phyloP scores from a whole-genome alignment of 257 asterid genomes.

The Salvia rosmarinus region DNA sequence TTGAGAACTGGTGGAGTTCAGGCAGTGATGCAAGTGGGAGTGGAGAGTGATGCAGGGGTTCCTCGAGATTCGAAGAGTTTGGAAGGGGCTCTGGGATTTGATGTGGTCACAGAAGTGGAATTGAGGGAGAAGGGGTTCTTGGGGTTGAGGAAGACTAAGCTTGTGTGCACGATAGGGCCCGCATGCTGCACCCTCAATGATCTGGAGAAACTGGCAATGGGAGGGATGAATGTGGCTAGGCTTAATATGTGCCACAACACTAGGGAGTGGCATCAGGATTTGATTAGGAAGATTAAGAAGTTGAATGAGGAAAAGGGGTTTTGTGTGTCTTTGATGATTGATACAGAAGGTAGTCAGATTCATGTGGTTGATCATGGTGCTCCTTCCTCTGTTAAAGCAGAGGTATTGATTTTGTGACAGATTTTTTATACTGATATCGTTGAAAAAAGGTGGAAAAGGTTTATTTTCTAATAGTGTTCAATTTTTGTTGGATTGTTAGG shows the following conservation, averaged over 20 bases:
- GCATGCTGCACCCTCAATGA: constrained; percentile 69
- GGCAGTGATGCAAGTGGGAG: constrained; percentile 61
- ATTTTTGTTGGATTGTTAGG: constrained; percentile 48
- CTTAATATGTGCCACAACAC: constrained; percentile 81
- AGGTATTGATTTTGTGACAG: constrained; percentile 44
- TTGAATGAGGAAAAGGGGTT: constrained; percentile 73
- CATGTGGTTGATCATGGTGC: constrained; percentile 82
- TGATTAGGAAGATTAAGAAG: constrained; percentile 69
- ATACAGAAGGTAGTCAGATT: constrained; percentile 80
- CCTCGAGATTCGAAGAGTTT: constrained; percentile 34
- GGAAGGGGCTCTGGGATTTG: constrained; percentile 54
- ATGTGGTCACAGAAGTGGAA: constrained; percentile 71
- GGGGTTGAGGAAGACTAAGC: constrained; percentile 90
- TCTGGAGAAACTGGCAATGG: constrained; percentile 74
- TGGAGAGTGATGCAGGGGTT: constrained; percentile 40
- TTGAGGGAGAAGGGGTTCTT: constrained; percentile 70
- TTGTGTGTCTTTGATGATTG: constrained; percentile 86
- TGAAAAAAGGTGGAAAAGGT: background rate
- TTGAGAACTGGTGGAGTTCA: constrained; percentile 39
- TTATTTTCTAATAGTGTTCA: constrained; percentile 11
- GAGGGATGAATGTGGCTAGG: constrained; percentile 89
- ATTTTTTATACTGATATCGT: background rate
- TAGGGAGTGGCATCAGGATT: constrained; percentile 79
- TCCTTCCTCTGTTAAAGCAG: constrained; percentile 83
- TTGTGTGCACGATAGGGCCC: constrained; percentile 85